These are phyloP conservation scores for Teunomyces panamensis DNA, from an alignment of 805 yeast genomes.

Conservation along the genomic window DNA sequence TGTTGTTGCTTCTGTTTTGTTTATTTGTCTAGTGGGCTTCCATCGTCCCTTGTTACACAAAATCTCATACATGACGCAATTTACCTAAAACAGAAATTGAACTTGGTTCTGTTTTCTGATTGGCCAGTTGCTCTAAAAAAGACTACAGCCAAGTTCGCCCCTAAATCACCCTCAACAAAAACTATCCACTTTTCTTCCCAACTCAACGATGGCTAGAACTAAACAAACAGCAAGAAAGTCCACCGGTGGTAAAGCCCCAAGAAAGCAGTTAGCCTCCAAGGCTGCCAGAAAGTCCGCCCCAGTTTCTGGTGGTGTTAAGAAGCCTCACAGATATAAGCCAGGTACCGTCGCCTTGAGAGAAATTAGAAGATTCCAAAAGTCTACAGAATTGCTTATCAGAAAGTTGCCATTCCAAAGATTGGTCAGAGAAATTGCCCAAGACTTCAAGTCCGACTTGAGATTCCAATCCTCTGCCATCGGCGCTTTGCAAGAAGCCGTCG, in stretches of 20 bases:
- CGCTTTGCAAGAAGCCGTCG: conserved; percentile 47
- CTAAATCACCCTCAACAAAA: not conserved
- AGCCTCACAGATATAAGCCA: conserved; percentile 50
- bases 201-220: conserved; percentile 41
- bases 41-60: not conserved
- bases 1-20: not conserved
- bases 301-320: conserved; percentile 46
- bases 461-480: conserved; percentile 47
- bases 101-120: conserved; percentile 1
- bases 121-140: not conserved
- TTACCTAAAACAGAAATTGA: not conserved
- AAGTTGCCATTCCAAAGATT: conserved; percentile 48
- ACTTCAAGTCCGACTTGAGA: conserved; percentile 47
- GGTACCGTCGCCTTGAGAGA: conserved; percentile 51
- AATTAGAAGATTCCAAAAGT: conserved; percentile 47
- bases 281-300: conserved; percentile 50
- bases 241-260: conserved; percentile 49
- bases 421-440: conserved; percentile 48
- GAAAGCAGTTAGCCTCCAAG: conserved; percentile 48
- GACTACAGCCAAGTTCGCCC: not conserved
- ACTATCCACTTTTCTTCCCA: conserved; percentile 5
- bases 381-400: conserved; percentile 46
- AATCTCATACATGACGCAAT: not conserved
- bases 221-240: conserved; percentile 49
- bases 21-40: not conserved